Conservation (phyloP, 129 eudicot genomes). For the Artemisia argyi region DNA sequence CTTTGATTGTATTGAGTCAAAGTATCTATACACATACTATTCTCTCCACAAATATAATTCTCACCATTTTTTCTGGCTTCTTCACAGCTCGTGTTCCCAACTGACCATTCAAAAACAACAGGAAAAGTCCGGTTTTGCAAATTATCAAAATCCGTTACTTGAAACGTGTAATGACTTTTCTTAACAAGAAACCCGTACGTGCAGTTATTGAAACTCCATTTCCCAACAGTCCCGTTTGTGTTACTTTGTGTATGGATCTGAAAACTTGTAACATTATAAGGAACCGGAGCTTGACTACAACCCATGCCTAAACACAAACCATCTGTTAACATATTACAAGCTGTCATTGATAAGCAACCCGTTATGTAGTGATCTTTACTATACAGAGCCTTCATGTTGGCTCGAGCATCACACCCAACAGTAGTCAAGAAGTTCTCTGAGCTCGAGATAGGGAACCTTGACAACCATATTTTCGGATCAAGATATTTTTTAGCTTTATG, state of each 20-base stretch:
- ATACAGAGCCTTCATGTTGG: background rate
- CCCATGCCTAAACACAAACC: conserved; percentile 36
- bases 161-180: conserved; percentile 15
- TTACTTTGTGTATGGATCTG: conserved; percentile 23
- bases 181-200: conserved; percentile 21
- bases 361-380: background rate
- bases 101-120: conserved; percentile 22
- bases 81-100: conserved; percentile 20
- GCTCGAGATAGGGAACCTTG: conserved; percentile 25
- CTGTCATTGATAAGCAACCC: conserved; percentile 26
- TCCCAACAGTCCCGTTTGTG: background rate
- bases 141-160: conserved; percentile 20
- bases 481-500: background rate
- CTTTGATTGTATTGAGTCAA: background rate
- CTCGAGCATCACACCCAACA: conserved; percentile 39
- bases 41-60: conserved; percentile 20
- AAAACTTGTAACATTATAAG: conserved; percentile 14
- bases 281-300: conserved; percentile 32
- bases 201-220: conserved; percentile 23
- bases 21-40: conserved; percentile 11
- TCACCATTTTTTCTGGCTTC: conserved; percentile 9
- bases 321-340: background rate
- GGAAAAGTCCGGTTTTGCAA: conserved; percentile 19
- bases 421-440: conserved; percentile 20
- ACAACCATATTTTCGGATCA: conserved; percentile 10